A percentile compares a stretch with the other conserved stretches of the same genome.
phyloP scores from a whole-genome alignment of 2,329 filamentous ascomycete genomes.

The Lecanicillium sp. region DNA sequence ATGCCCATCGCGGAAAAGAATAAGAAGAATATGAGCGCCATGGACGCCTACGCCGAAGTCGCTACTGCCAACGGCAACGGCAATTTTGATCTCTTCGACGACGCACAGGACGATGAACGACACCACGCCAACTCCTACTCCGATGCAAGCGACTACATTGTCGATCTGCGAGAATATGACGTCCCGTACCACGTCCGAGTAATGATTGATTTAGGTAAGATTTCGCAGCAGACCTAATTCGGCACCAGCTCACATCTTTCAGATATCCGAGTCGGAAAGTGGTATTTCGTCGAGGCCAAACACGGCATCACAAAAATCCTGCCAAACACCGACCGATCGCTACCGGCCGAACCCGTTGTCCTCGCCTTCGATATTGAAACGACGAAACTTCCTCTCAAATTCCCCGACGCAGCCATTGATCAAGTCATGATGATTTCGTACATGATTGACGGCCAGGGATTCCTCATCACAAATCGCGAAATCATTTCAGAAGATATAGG shows the following conservation, averaged over 20 bases:
- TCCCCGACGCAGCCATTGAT: constrained; percentile 88
- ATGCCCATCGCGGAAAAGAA: constrained; percentile 94
- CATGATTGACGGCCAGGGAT: constrained; percentile 98
- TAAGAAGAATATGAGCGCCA: constrained; percentile 89
- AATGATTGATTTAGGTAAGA: constrained; percentile 80
- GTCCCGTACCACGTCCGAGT: constrained; percentile 99
- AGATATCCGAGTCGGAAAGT: constrained; percentile 95
- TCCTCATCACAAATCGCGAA: constrained; percentile 94
- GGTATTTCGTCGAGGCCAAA: constrained; percentile 94
- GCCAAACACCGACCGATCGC: constrained; percentile 79
- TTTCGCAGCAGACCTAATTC: not conserved
- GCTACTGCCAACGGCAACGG: constrained; percentile 67
- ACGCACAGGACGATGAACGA: constrained; percentile 72
- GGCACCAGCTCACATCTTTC: constrained; percentile 2
- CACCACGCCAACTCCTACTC: constrained; percentile 67
- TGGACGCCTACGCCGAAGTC: constrained; percentile 98
- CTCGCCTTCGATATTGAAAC: constrained; percentile 99
- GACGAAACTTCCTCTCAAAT: constrained; percentile 90
- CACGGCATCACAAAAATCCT: constrained; percentile 80
- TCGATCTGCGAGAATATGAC: constrained; percentile 98
- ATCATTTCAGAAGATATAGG: constrained; percentile 96
- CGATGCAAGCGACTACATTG: constrained; percentile 93
- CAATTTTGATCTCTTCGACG: constrained; percentile 93
- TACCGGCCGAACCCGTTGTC: constrained; percentile 91
- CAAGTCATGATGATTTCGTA: constrained; percentile 99